A percentile compares a stretch with the other conserved stretches of the same genome.
These are phyloP conservation scores for Mucor mucedo DNA, from an alignment of 371 early-diverging fungal species.

Conservation along the genomic window DNA sequence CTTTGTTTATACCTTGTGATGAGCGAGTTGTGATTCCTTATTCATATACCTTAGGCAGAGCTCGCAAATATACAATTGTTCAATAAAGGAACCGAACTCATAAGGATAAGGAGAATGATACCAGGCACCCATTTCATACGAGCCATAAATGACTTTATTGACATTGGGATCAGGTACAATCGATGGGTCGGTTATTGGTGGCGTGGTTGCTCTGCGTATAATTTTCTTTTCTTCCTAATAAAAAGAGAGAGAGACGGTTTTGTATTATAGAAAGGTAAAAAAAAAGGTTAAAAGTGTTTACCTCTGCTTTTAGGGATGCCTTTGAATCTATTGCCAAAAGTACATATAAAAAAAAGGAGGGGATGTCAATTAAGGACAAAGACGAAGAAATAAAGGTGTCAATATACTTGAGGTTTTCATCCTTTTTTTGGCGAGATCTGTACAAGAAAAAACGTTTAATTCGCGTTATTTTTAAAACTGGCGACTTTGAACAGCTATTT, in stretches of 20 bases:
- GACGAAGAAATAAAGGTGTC: neutral
- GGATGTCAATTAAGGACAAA: neutral
- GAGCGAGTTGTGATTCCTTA: slow-evolving; percentile 47
- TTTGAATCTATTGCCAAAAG: neutral
- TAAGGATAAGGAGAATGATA: slow-evolving; percentile 95
- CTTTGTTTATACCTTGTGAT: slow-evolving; percentile 50
- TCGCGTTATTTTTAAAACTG: no score
- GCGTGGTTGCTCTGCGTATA: slow-evolving; percentile 15
- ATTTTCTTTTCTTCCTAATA: slow-evolving; percentile 15
- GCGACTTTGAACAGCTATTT: no score
- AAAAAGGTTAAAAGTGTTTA: neutral
- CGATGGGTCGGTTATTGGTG: slow-evolving; percentile 29
- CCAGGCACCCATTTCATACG: slow-evolving; percentile 84
- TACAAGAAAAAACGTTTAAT: neutral
- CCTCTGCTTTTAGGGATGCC: neutral
- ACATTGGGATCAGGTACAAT: slow-evolving; percentile 46
- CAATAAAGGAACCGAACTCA: slow-evolving; percentile 70
- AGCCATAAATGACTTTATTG: slow-evolving; percentile 65
- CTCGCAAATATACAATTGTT: slow-evolving; percentile 87
- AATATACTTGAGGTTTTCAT: neutral
- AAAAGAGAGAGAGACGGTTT: neutral
- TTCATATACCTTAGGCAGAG: slow-evolving; percentile 81
- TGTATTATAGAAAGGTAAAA: no score
- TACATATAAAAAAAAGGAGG: no score
- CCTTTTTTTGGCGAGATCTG: neutral